phyloP scores from a whole-genome alignment of 495 filamentous ascomycete genomes.

The Penicillium herquei region DNA sequence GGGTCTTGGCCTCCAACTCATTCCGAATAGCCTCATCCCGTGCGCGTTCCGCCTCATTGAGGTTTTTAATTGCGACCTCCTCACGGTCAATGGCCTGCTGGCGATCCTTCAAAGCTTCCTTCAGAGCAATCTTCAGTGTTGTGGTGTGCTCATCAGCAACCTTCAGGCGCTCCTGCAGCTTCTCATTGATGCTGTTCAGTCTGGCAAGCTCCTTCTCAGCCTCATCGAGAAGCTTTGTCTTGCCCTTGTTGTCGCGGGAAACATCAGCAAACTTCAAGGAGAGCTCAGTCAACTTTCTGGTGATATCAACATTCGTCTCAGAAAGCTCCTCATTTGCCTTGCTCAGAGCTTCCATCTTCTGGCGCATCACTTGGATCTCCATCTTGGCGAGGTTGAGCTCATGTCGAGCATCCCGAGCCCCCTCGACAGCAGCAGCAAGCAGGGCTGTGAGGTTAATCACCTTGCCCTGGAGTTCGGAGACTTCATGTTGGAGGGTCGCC shows the following conservation, averaged over 20 bases:
- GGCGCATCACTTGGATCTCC: neutral
- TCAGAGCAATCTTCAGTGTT: neutral
- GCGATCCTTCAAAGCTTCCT: neutral
- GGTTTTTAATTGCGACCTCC: neutral
- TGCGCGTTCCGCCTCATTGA: neutral
- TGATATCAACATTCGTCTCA: neutral
- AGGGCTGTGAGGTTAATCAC: neutral
- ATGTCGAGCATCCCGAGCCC: neutral
- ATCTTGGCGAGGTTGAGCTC: neutral
- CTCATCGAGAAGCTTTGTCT: neutral
- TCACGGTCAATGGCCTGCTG: neutral
- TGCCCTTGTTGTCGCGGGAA: neutral
- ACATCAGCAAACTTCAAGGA: neutral
- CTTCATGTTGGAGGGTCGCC: neutral
- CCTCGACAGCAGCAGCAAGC: neutral
- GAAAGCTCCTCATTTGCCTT: neutral
- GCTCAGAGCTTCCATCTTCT: neutral
- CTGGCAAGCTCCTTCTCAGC: neutral
- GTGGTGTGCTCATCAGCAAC: neutral
- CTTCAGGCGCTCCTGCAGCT: neutral
- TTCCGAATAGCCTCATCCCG: neutral
- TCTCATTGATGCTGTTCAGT: neutral
- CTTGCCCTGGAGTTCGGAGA: neutral
- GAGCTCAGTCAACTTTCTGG: neutral
- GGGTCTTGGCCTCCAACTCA: neutral